Evolutionary conservation across 2,329 filamentous ascomycete species (phyloP), one percentile per base, ranked within the genome.

Genomic region (Parascedosporium putredinis): DNA sequence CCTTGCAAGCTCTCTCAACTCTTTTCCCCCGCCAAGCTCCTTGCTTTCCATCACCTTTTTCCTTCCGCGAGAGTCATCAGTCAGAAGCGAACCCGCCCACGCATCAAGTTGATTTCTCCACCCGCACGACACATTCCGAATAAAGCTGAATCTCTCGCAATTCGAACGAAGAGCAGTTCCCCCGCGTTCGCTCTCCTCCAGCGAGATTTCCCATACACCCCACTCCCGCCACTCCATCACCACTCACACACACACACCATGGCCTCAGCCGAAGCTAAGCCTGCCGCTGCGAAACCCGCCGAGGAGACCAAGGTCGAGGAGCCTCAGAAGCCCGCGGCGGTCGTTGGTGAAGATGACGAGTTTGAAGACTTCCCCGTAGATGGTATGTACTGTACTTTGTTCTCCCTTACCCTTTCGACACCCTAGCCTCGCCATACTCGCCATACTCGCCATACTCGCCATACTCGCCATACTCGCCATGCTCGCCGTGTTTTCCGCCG

Each of bases 331-430:
- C 43, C 74, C 57, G 72, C 80, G 60, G 59, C 83, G 29, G 79
- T 86, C 52, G 77, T 97, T 24, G 93, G 95, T 67, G 93, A 98
- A 67, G 93, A 98, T 63, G 93, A 98, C 67, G 93, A 98, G 72
- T 98, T 98, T 62, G 93, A 98, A 66, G 93, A 98, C 67, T 98
- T 98, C 63, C 93, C 93, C 23, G 86, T 95, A 51, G 91, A 98
- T 71, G 89, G 93, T 95, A 70, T 38, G 72, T 62, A 12, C 3
- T 45, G 12, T 8, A 29, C 8, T 24, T 27, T 25, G 16, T 36
- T 33, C 25, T 27, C 31, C 9, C 25, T 24, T 20, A 14, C 16
- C 31, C 18, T 34, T 29, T 8, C 14, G 18, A 2, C 38, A 33
- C 2, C 20, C 23, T n/a, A 16, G 22, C 47, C 16, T 14, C 40